Evolutionary conservation across 352 stramenopile species (phyloP), one percentile per base, ranked within the genome.

Genomic region (Phytophthora syringae): DNA sequence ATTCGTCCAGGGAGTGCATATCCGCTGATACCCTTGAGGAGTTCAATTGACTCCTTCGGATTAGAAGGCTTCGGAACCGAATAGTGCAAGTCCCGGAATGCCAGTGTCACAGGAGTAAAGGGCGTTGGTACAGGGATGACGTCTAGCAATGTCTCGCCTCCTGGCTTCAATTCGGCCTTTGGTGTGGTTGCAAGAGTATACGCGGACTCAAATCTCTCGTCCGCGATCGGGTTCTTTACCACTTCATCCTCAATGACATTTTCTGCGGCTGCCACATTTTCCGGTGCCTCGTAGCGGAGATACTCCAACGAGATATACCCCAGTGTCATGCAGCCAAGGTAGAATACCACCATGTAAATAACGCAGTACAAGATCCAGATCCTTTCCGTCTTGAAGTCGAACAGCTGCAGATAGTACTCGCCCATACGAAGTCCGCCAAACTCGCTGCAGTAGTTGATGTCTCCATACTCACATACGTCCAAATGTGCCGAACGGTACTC

Each of bases 311-410:
- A 64, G 6, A 85, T 50, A 20, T 62, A 79, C 1, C 56, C 55
- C 12, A 89, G 22, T 9, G 64, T 39, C 44, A 75, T 60, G 48
- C 80, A 74, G 21, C 65, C 27, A 25, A 79, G 2, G 28, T 67
- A 82, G n/a, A 64, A 70, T 5, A 18, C 64, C 10, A 71, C 20
- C 39, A 88, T 57, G 45, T 82, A 67, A 16, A 73, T 53, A 6
- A 87, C 51, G 27, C 54, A 78, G n/a, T 64, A 61, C 28, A 66
- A 64, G 13, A 80, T 60, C 70, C 73, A 89, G n/a, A 62, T 39
- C 9, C 49, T 53, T 9, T 84, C 72, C 3, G 59, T 76, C 20
- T 74, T 64, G 44, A 89, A 64, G 52, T 70, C 73, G 37, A 83
- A 84, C 2, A 72, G 30, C 24, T 61, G 55, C 2, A 84, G 63